Percentiles rank a stretch among this genome's conserved stretches.
phyloP scores from a whole-genome alignment of 2,329 filamentous ascomycete genomes.

The Clonostachys chloroleuca region DNA sequence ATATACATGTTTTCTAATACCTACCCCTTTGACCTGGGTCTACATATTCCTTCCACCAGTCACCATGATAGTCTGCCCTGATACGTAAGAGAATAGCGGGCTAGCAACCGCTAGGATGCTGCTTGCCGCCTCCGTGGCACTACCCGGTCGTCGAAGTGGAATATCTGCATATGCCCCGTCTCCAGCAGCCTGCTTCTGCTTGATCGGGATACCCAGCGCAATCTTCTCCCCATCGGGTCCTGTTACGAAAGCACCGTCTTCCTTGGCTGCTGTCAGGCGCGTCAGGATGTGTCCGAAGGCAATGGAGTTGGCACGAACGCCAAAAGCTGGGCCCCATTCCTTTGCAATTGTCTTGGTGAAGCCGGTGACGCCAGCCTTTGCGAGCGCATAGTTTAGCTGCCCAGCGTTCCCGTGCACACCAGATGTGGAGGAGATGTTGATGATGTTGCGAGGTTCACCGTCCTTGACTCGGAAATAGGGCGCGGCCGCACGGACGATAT shows the following conservation, averaged over 20 bases:
- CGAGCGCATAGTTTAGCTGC: conserved; percentile 85
- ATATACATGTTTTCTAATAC: not conserved
- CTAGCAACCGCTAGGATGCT: conserved; percentile 75
- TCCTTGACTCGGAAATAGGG: conserved; percentile 87
- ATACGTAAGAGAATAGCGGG: conserved; percentile 80
- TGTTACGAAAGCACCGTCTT: conserved; percentile 74
- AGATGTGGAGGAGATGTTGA: conserved; percentile 81
- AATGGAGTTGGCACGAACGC: conserved; percentile 77
- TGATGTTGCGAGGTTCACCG: conserved; percentile 70
- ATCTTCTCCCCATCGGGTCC: conserved; percentile 74
- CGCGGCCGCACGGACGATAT: conserved; percentile 72
- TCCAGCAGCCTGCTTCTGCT: conserved; percentile 40
- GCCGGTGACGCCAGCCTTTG: conserved; percentile 79
- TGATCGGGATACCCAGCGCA: conserved; percentile 66
- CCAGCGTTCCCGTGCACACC: conserved; percentile 85
- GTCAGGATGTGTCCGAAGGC: conserved; percentile 83
- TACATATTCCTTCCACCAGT: conserved; percentile 70
- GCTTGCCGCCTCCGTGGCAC: conserved; percentile 74
- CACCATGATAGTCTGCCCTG: conserved; percentile 82
- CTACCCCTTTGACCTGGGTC: not conserved
- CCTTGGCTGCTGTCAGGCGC: conserved; percentile 77
- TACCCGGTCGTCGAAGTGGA: conserved; percentile 71
- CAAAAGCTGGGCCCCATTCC: conserved; percentile 83
- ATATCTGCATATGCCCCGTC: conserved; percentile 61
- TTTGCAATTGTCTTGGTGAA: conserved; percentile 88